Base-by-base conservation (phyloP, 805 yeast species). In the Wickerhamomyces mucosus region DNA sequence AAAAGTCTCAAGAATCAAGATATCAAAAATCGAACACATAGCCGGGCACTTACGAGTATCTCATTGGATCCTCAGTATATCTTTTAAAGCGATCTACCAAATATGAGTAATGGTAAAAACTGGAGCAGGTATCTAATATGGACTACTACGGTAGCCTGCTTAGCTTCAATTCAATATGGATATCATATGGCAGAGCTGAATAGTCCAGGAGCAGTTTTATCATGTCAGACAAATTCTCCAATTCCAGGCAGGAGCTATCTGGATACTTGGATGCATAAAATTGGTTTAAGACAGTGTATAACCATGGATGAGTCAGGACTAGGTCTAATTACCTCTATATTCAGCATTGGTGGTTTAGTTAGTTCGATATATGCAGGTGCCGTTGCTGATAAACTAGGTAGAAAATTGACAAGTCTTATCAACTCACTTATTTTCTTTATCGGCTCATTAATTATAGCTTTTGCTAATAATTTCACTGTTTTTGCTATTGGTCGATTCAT, bases 141-240 rank as follows among this genome's bases (percentile, higher is more conserved):
- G 8, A 56, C 75, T 3, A 70, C 72, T 2, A 48, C 66, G 1
- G 72, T 81, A 10, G 74, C 78, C 6, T 81, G 94, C 42, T 48
- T 85, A 16, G 86, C 88, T 3, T 73, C 94, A 3, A 61, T 88
- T 10, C 96, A 86, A 54, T 92, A 79, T 54, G 98, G 98, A 1
- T 85, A 82, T 53, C 97, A 92, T 53, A 78, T 89, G 79, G 79
- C 96, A 1, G 96, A 88, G 53, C 65, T 89, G 51, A 89, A 89
- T 57, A 94, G 96, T 6, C 96, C 96, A 0, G 81, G 80, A 35
- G 67, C 69, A 11, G 69, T 72, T 20, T 63, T 85, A 29, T 68
- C 82, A 9, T 84, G 95, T 48, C 54, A 53, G 15, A 47, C 45
- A 15, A 33, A 41, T 15, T 31, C 46, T 26, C 41, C 43, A 6